These are phyloP conservation scores for Lipomyces starkeyi DNA, from an alignment of 805 yeast species.

Conservation along the genomic window DNA sequence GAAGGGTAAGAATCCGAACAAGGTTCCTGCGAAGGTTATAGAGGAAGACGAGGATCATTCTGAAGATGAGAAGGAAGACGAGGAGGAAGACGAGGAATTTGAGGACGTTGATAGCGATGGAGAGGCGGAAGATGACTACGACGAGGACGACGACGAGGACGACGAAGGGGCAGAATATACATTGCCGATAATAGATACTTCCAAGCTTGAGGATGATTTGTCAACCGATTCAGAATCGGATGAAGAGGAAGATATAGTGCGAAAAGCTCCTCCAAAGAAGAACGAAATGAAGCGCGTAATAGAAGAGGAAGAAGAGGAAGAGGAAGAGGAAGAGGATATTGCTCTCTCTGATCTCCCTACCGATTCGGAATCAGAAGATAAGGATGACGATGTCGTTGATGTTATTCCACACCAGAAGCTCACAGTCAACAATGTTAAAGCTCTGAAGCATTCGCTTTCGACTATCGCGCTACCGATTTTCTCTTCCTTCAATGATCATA, in stretches of 20 bases:
- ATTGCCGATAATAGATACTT: constrained; percentile 40
- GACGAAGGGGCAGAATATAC: constrained; percentile 32
- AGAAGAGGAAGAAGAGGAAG: constrained; percentile 55
- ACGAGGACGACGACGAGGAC: constrained; percentile 37
- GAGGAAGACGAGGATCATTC: neutral
- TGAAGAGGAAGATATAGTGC: constrained; percentile 47
- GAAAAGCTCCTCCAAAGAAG: constrained; percentile 39
- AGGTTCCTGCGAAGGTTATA: constrained; percentile 8
- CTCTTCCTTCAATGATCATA: constrained; percentile 82
- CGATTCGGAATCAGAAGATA: constrained; percentile 81
- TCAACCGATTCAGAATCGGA: constrained; percentile 44
- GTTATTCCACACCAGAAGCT: constrained; percentile 89
- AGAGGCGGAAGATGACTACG: constrained; percentile 34
- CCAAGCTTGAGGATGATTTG: constrained; percentile 41
- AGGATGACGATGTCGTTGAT: constrained; percentile 96
- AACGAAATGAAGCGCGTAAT: constrained; percentile 53
- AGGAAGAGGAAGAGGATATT: constrained; percentile 57
- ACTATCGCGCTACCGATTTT: constrained; percentile 56
- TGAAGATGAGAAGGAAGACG: constrained; percentile 43
- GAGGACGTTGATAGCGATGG: constrained; percentile 57
- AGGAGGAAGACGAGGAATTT: constrained; percentile 52
- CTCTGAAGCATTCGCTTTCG: constrained; percentile 50
- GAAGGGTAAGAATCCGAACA: constrained; percentile 5
- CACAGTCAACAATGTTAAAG: constrained; percentile 86
- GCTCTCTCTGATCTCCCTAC: constrained; percentile 31